These are phyloP conservation scores for Lophiostoma macrostomum DNA, from an alignment of 495 filamentous ascomycete species.

Conservation along the genomic window DNA sequence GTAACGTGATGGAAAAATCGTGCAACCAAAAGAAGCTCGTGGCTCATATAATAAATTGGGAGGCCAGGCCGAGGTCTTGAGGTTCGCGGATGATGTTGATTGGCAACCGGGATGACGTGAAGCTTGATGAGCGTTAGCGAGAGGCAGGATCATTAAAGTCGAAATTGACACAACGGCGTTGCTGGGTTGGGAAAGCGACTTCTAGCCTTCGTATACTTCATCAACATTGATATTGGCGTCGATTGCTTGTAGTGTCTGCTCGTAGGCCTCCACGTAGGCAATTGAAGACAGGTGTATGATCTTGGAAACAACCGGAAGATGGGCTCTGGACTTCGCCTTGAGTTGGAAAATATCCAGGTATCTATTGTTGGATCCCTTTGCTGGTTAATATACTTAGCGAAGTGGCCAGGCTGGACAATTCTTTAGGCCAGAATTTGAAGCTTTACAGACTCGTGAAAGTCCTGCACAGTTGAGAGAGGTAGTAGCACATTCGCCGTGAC, in stretches of 20 bases:
- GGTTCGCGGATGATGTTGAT: conserved; percentile 17
- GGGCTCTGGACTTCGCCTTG: no score
- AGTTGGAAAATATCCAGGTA: no score
- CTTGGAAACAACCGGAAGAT: neutral
- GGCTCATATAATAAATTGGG: conserved; percentile 31
- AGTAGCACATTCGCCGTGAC: no score
- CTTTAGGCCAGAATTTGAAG: no score
- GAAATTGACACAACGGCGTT: conserved; percentile 11
- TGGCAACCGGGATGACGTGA: conserved; percentile 11
- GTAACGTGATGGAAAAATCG: conserved; percentile 12
- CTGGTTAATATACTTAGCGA: conserved; percentile 30
- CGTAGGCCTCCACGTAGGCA: neutral
- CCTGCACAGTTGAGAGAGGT: no score
- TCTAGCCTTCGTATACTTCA: conserved; percentile 17
- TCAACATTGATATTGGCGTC: conserved; percentile 18
- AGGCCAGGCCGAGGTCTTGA: conserved; percentile 27
- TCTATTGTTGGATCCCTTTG: conserved; percentile 25
- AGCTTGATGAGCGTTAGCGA: conserved; percentile 29
- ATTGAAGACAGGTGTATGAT: conserved; percentile 9
- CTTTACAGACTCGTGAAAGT: no score
- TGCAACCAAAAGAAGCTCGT: conserved; percentile 7
- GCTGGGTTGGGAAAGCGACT: conserved; percentile 10
- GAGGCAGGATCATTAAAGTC: conserved; percentile 17
- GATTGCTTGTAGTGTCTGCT: neutral
- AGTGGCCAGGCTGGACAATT: conserved; percentile 20